Evolutionary conservation across 2,329 filamentous ascomycete species (phyloP).

Genomic region (Annulohypoxylon truncatum): DNA sequence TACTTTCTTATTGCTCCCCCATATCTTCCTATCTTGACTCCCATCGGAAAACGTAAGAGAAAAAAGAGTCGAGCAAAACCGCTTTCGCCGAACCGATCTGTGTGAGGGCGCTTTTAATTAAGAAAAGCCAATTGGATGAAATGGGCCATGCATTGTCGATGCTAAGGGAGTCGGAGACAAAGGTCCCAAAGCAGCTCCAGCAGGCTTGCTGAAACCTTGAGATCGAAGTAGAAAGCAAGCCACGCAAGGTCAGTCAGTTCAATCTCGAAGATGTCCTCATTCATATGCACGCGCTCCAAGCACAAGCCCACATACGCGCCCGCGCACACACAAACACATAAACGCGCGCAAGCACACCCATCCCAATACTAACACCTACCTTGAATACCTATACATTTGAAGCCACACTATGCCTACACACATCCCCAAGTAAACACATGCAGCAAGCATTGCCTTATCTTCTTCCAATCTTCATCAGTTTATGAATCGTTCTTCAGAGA

Average conservation of each 20-base stretch:
- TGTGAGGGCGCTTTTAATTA: slow-evolving; percentile 45
- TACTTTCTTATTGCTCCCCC: slow-evolving; percentile 21
- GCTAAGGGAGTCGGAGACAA: slow-evolving; percentile 36
- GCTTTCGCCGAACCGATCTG: slow-evolving; percentile 45
- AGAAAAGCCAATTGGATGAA: slow-evolving; percentile 47
- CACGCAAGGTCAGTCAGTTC: slow-evolving; percentile 39
- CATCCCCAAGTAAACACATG: not conserved
- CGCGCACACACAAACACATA: slow-evolving; percentile 20
- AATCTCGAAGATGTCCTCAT: slow-evolving; percentile 23
- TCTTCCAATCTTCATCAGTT: not conserved
- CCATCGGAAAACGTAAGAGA: slow-evolving; percentile 25
- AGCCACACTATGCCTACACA: slow-evolving; percentile 13
- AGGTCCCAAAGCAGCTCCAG: slow-evolving; percentile 20
- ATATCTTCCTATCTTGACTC: slow-evolving; percentile 17
- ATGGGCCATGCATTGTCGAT: slow-evolving; percentile 42
- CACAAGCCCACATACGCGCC: slow-evolving; percentile 30
- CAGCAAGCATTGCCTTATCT: slow-evolving; percentile 4
- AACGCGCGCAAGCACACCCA: slow-evolving; percentile 24
- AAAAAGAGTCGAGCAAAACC: slow-evolving; percentile 34
- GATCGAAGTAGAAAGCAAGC: slow-evolving; percentile 38
- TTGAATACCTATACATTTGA: slow-evolving; percentile 18
- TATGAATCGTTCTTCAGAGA: not conserved
- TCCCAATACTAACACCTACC: not conserved
- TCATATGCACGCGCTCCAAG: slow-evolving; percentile 21
- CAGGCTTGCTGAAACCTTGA: slow-evolving; percentile 38